Evolutionary conservation across 163 green algal species (phyloP).

Genomic region (Chlamydomonas reinhardtii): DNA sequence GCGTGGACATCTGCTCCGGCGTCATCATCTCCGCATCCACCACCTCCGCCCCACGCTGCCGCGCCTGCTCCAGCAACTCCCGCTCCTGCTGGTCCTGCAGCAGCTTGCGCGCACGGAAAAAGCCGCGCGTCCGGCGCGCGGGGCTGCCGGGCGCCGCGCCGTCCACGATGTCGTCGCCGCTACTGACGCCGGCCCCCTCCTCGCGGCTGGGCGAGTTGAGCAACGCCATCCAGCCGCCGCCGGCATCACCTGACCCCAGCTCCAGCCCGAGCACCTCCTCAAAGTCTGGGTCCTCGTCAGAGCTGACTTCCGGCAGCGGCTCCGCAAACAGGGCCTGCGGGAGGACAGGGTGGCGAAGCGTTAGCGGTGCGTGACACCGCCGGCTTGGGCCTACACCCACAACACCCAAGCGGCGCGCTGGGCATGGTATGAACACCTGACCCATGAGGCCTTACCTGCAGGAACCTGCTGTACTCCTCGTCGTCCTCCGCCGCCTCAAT

Average conservation of each 20-base stretch:
- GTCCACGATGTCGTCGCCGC: not conserved
- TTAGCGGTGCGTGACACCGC: too few relatives aligned
- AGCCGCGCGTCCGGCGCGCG: slow-evolving; percentile 8
- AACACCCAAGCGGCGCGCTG: too few relatives aligned
- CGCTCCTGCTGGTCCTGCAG: not conserved
- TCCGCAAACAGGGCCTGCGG: slow-evolving; percentile 25
- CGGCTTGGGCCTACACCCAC: too few relatives aligned
- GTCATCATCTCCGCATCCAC: slow-evolving; percentile 5
- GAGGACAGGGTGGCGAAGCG: too few relatives aligned
- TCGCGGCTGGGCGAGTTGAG: not conserved
- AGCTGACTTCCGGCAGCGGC: not conserved
- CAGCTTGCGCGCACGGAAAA: not conserved
- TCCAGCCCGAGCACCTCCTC: slow-evolving; percentile 32
- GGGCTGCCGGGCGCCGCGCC: not conserved
- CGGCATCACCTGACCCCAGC: not conserved
- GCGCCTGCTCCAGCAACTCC: not conserved
- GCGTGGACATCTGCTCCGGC: slow-evolving; percentile 26
- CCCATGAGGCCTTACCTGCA: slow-evolving; percentile 26
- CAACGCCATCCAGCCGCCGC: slow-evolving; percentile 24
- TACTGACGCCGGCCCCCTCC: not conserved
- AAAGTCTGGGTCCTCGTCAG: slow-evolving; percentile 28
- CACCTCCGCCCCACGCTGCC: not conserved
- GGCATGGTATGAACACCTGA: too few relatives aligned
- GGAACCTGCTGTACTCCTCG: slow-evolving; percentile 44
- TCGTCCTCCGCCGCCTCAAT: slow-evolving; percentile 42